A percentile compares a stretch with the other conserved stretches of the same genome.
Evolutionary conservation across 441 rosid species (phyloP).

Genomic region (Euphorbia schlechtendalii): DNA sequence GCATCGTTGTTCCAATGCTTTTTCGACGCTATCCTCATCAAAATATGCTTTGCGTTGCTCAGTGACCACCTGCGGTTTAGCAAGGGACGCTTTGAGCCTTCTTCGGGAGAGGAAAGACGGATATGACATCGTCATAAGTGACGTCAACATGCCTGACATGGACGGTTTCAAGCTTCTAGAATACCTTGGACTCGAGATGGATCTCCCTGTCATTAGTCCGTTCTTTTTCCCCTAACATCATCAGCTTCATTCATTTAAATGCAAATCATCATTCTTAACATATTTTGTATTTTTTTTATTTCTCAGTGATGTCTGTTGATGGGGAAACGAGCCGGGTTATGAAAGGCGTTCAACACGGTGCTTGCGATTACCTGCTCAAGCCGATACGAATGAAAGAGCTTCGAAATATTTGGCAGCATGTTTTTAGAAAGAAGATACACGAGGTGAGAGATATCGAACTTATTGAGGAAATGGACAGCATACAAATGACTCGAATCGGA

Average conservation of each 20-base stretch:
- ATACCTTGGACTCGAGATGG: slow-evolving; percentile 44
- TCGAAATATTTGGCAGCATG: slow-evolving; percentile 56
- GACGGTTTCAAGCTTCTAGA: slow-evolving; percentile 59
- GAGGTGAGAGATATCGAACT: slow-evolving; percentile 32
- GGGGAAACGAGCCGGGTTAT: slow-evolving; percentile 37
- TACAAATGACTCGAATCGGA: slow-evolving; percentile 29
- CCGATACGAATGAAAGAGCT: slow-evolving; percentile 53
- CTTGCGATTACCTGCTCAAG: slow-evolving; percentile 54
- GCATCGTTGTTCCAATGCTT: neutral
- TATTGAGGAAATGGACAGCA: slow-evolving; percentile 20
- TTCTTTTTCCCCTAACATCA: slow-evolving; percentile 18
- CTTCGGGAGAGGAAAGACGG: slow-evolving; percentile 56
- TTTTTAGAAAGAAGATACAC: slow-evolving; percentile 37
- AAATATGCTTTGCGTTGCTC: slow-evolving; percentile 22
- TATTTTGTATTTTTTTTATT: neutral
- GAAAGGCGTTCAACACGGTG: slow-evolving; percentile 57
- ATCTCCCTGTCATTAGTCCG: slow-evolving; percentile 55
- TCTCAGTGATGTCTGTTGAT: slow-evolving; percentile 68
- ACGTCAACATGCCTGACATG: slow-evolving; percentile 75
- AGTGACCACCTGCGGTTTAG: slow-evolving; percentile 90
- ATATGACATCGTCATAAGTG: slow-evolving; percentile 59
- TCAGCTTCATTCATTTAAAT: slow-evolving; percentile 5
- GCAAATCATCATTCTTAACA: neutral
- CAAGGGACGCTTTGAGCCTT: slow-evolving; percentile 71
- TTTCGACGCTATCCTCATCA: slow-evolving; percentile 12